These are phyloP conservation scores for Rhinocladiella mackenziei DNA, from an alignment of 2,329 filamentous ascomycete species.

Conservation along the genomic window DNA sequence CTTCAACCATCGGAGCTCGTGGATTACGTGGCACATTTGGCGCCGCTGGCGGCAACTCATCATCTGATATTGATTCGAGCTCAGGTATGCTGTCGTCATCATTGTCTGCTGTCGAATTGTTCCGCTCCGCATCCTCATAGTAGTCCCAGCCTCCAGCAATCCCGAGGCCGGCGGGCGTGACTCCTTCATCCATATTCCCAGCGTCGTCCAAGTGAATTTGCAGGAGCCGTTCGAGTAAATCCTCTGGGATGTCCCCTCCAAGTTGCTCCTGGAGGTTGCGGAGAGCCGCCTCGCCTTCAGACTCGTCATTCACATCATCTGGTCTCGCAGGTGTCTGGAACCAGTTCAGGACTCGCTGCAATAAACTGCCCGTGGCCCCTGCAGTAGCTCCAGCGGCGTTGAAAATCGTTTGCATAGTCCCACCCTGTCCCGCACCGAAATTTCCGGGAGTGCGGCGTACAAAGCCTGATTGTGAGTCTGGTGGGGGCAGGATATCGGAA, in stretches of 20 bases:
- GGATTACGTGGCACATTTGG: conserved; percentile 9
- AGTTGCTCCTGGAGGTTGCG: conserved; percentile 23
- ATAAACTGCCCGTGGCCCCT: conserved; percentile 13
- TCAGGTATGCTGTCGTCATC: conserved; percentile 26
- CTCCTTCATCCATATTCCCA: conserved; percentile 9
- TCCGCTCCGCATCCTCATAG: conserved; percentile 20
- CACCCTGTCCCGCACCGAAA: background rate
- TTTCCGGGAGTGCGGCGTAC: conserved; percentile 26
- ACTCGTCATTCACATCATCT: conserved; percentile 10
- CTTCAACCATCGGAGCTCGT: conserved; percentile 27
- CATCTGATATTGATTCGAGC: conserved; percentile 19
- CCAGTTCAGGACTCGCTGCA: conserved; percentile 27
- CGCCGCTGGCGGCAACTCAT: background rate
- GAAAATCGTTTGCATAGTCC: conserved; percentile 23
- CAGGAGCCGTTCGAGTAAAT: conserved; percentile 25
- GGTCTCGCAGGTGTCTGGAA: conserved; percentile 21
- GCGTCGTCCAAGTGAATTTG: conserved; percentile 22
- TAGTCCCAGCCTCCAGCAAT: conserved; percentile 28
- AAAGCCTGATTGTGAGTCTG: conserved; percentile 30
- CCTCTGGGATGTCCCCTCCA: conserved; percentile 21
- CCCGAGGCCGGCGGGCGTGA: conserved; percentile 19
- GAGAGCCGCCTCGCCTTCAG: conserved; percentile 26
- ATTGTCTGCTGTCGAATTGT: conserved; percentile 11
- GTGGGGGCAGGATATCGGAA: conserved; percentile 77
- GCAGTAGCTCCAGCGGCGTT: conserved; percentile 22